Evolutionary conservation across 2,329 filamentous ascomycete genomes (phyloP).

Genomic region (Aureobasidium leucospermi): DNA sequence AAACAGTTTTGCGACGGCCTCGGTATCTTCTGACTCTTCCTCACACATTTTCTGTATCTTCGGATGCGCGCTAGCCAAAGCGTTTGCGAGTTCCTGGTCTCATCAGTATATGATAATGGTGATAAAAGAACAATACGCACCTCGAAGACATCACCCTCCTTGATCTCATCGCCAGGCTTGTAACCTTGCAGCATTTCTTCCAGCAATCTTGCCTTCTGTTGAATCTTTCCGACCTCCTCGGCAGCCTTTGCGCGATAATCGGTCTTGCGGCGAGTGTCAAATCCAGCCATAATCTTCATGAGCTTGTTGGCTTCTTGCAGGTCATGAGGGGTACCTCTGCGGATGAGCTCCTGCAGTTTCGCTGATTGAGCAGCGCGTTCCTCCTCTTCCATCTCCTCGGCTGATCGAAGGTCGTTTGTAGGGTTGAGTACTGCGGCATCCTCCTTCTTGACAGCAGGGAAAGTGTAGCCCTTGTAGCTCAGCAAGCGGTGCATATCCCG

Average conservation of each 20-base stretch:
- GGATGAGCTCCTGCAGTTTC: conserved; percentile 95
- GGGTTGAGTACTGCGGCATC: conserved; percentile 96
- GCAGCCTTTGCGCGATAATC: conserved; percentile 97
- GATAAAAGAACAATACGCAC: conserved; percentile 28
- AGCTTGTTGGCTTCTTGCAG: conserved; percentile 93
- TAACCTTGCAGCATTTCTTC: conserved; percentile 89
- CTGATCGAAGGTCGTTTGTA: conserved; percentile 91
- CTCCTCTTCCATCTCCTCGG: conserved; percentile 98
- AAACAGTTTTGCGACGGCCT: conserved; percentile 88
- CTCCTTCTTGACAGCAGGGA: conserved; percentile 84
- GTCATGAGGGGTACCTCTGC: conserved; percentile 83
- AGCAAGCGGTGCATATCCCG: conserved; percentile 94
- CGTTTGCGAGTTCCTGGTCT: conserved; percentile 70
- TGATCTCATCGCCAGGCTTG: conserved; percentile 70
- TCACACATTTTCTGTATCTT: conserved; percentile 99
- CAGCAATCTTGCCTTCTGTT: conserved; percentile 85
- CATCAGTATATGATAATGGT: conserved; percentile 12
- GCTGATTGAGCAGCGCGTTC: conserved; percentile 90
- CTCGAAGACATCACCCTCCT: conserved; percentile 62
- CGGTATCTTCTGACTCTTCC: conserved; percentile 93
- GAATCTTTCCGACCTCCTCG: conserved; percentile 88
- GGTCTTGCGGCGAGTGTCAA: conserved; percentile 89
- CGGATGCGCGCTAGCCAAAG: conserved; percentile 86
- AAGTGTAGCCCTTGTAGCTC: conserved; percentile 94
- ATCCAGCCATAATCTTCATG: conserved; percentile 99